Conservation (phyloP, 2,329 filamentous ascomycete genomes). For the Scytalidium lignicola region DNA sequence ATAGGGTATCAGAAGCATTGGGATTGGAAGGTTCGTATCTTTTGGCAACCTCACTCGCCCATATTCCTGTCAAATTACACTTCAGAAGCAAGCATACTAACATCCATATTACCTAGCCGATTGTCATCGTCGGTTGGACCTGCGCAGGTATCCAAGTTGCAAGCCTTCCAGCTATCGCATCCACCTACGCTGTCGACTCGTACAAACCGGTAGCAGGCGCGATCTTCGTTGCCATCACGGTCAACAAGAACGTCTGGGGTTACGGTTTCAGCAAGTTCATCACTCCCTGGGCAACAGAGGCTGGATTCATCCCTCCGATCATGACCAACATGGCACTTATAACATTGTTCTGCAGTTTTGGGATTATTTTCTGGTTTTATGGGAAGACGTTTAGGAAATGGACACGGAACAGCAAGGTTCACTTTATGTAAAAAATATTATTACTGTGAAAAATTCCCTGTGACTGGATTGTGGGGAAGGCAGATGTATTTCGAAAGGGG, state of each 20-base stretch:
- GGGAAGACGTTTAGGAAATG: slow-evolving; percentile 54
- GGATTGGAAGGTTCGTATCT: slow-evolving; percentile 46
- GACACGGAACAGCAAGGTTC: slow-evolving; percentile 50
- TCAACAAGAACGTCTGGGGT: slow-evolving; percentile 61
- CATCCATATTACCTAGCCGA: slow-evolving; percentile 2
- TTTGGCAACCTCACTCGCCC: too few relatives aligned
- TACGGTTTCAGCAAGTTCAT: slow-evolving; percentile 55
- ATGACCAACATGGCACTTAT: slow-evolving; percentile 54
- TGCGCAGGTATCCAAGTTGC: slow-evolving; percentile 53
- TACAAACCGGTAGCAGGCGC: slow-evolving; percentile 59
- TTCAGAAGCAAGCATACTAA: too few relatives aligned
- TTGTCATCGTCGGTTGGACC: slow-evolving; percentile 54
- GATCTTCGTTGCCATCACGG: slow-evolving; percentile 55
- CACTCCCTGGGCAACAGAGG: slow-evolving; percentile 43
- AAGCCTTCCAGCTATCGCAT: slow-evolving; percentile 51
- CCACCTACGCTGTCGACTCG: slow-evolving; percentile 53
- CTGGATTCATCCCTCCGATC: slow-evolving; percentile 50
- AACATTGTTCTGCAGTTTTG: slow-evolving; percentile 44
- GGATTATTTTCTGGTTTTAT: slow-evolving; percentile 50
- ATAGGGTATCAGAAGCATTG: slow-evolving; percentile 48
- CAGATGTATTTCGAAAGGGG: too few relatives aligned
- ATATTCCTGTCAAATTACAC: too few relatives aligned
- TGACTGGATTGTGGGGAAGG: too few relatives aligned
- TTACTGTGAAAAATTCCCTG: too few relatives aligned
- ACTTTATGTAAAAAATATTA: slow-evolving; percentile 35